Percentiles rank a stretch among this genome's conserved stretches.
Evolutionary conservation across 768 basidiomycete genomes (phyloP).

Genomic region (Mrakia gelida): DNA sequence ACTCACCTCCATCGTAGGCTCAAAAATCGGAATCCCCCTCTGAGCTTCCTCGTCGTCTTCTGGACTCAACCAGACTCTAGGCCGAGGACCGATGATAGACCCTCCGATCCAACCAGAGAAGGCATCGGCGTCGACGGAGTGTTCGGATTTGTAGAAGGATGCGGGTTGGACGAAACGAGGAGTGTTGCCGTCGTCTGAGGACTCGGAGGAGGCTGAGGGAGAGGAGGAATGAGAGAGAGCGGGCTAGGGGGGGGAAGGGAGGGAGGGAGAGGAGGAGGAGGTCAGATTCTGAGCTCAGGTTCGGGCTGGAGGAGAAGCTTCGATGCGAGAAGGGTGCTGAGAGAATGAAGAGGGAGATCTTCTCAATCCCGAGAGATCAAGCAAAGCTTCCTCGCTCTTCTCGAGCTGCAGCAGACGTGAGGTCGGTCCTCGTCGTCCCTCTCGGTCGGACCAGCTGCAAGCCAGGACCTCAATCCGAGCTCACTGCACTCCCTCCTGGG

Average conservation of each 20-base stretch:
- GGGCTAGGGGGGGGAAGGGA: background rate
- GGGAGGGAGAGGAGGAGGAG: background rate
- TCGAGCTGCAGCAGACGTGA: no score
- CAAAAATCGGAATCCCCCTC: slow-evolving; percentile 89
- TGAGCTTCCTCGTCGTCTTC: slow-evolving; percentile 44
- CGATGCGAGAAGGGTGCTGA: no score
- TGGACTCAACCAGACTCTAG: slow-evolving; percentile 40
- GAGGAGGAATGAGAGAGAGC: slow-evolving; percentile 7
- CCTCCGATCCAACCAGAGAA: slow-evolving; percentile 10
- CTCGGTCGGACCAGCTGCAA: no score
- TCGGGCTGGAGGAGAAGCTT: no score
- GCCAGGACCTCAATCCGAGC: no score
- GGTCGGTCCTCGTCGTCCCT: no score
- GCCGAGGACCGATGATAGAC: background rate
- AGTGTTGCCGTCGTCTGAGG: background rate
- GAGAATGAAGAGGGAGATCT: no score
- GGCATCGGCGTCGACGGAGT: slow-evolving; percentile 14
- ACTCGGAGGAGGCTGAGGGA: background rate
- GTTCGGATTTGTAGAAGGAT: slow-evolving; percentile 28
- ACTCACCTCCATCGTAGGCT: slow-evolving; percentile 79
- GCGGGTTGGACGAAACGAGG: slow-evolving; percentile 29
- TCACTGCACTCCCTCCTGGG: no score
- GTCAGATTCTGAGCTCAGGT: background rate
- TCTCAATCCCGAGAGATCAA: no score
- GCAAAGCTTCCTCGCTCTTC: no score